These are phyloP conservation scores for Neurospora sp. DNA, from an alignment of 495 filamentous ascomycete genomes.

Conservation along the genomic window DNA sequence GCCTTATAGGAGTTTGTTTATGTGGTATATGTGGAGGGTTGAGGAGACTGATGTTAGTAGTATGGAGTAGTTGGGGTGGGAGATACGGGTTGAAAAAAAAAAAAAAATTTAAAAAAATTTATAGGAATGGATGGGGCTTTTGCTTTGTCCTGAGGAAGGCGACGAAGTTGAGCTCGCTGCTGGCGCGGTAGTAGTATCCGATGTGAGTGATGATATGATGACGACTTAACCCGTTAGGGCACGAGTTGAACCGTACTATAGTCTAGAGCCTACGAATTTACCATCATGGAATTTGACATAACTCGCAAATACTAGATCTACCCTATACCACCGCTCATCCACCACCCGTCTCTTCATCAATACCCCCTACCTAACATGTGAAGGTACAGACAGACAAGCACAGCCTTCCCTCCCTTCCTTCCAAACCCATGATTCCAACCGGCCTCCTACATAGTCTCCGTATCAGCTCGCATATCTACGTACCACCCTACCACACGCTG, in stretches of 20 bases:
- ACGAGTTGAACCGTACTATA: background rate
- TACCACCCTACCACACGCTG: background rate
- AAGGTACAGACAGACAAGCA: background rate
- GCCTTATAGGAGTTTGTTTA: slow-evolving; percentile 63
- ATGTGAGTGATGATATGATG: background rate
- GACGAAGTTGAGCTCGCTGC: background rate
- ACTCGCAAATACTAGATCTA: background rate
- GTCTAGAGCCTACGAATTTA: background rate
- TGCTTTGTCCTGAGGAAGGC: background rate
- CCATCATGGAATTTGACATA: background rate
- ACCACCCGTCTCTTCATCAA: background rate
- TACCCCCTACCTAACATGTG: background rate
- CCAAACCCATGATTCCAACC: background rate
- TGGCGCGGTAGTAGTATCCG: background rate
- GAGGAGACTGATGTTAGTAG: slow-evolving; percentile 65
- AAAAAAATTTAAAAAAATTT: too few relatives aligned
- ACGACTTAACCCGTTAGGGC: background rate
- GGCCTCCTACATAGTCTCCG: background rate
- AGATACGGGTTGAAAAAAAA: background rate
- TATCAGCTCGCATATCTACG: background rate
- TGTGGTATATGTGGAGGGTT: slow-evolving; percentile 83
- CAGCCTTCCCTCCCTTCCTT: background rate
- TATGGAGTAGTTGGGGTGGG: slow-evolving; percentile 33
- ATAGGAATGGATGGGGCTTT: background rate
- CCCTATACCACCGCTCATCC: background rate